These are phyloP conservation scores for Talaromyces sp. DNA, from an alignment of 2,329 filamentous ascomycete species.

Conservation along the genomic window DNA sequence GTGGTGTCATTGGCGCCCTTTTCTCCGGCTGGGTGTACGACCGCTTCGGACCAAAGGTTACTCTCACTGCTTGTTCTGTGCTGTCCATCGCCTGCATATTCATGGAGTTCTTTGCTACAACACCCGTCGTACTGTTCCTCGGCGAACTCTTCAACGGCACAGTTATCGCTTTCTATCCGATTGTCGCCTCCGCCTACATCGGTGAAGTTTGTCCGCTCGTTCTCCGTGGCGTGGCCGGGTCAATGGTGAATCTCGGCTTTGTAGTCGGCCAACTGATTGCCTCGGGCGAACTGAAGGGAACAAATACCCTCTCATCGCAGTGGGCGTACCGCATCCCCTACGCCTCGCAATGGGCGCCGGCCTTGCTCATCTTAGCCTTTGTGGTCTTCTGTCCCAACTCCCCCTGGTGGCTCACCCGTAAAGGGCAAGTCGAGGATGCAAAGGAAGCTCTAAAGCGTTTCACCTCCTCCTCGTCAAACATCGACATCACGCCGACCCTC, in stretches of 20 bases:
- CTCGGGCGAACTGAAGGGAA: neutral
- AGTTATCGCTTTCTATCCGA: neutral
- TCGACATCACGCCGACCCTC: neutral
- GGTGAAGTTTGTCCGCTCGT: neutral
- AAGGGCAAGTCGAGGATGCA: neutral
- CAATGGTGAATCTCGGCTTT: neutral
- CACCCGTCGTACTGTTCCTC: neutral
- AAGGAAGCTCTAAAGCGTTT: neutral
- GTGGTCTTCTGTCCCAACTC: neutral
- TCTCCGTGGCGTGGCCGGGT: neutral
- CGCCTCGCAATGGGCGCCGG: neutral
- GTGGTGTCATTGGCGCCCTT: neutral
- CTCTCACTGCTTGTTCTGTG: neutral
- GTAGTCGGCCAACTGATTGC: neutral
- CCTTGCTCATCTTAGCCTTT: neutral
- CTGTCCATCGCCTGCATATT: neutral
- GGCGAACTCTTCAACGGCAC: neutral
- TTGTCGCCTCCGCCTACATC: neutral
- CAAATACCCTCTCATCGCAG: neutral
- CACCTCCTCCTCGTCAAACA: neutral
- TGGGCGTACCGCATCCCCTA: neutral
- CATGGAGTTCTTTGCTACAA: neutral
- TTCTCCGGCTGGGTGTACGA: neutral
- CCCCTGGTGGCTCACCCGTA: neutral
- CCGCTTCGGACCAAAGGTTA: neutral